phyloP scores from a whole-genome alignment of 2,329 filamentous ascomycete species.

The Aplosporella prunicola region DNA sequence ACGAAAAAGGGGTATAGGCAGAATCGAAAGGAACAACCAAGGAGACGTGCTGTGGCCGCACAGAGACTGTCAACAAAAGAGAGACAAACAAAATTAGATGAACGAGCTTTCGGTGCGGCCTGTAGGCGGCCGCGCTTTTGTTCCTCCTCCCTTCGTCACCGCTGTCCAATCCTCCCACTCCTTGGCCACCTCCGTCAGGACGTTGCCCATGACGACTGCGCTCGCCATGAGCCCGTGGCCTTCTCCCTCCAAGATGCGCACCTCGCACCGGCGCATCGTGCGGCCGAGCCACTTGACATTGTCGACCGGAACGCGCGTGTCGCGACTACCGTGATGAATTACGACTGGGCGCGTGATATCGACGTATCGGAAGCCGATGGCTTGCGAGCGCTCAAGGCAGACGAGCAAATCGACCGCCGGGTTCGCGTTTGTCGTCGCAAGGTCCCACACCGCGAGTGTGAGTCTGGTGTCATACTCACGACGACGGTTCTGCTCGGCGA shows the following conservation, averaged over 20 bases:
- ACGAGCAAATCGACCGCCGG: constrained; percentile 88
- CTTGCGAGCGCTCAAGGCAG: constrained; percentile 80
- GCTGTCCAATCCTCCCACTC: constrained; percentile 57
- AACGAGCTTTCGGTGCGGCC: too few relatives aligned
- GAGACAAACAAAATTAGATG: too few relatives aligned
- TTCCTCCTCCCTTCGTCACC: constrained; percentile 14
- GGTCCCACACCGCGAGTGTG: constrained; percentile 88
- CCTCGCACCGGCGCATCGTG: constrained; percentile 87
- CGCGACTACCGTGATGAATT: constrained; percentile 86
- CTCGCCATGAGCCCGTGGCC: constrained; percentile 95
- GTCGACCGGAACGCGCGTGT: constrained; percentile 85
- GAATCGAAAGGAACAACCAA: too few relatives aligned
- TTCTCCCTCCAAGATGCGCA: constrained; percentile 81
- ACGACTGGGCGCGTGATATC: constrained; percentile 87
- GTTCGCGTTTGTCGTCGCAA: constrained; percentile 84
- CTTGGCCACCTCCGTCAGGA: constrained; percentile 87
- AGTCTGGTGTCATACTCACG: constrained; percentile 72
- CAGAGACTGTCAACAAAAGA: too few relatives aligned
- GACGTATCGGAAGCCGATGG: constrained; percentile 93
- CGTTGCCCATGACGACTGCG: constrained; percentile 81
- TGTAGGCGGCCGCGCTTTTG: too few relatives aligned
- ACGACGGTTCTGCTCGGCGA: constrained; percentile 63
- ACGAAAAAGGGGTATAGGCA: too few relatives aligned
- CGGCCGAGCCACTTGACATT: constrained; percentile 93
- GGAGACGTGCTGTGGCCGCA: too few relatives aligned